Evolutionary conservation across 306 rosid genomes (phyloP), one percentile per base, ranked within the genome.

Genomic region (Castanospermum australe): DNA sequence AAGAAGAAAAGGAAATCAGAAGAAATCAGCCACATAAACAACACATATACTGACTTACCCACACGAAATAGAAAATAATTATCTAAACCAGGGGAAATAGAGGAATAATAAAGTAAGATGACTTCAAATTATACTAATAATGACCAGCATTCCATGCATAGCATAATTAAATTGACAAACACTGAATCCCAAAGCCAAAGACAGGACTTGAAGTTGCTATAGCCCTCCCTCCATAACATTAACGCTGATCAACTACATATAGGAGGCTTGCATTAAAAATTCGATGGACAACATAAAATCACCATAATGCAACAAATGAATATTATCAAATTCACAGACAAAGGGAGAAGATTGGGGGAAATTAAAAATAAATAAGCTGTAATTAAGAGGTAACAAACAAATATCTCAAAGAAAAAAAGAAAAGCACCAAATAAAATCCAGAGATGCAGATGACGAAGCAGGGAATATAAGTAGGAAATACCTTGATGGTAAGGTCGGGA

Each of bases 401-500:
- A 2, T 22, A 39, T 45, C 83, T 64, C 15, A 32, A 48, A 60
- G n/a, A 12, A 9, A 52, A 22, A 30, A 25, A 5, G 3, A 12
- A 6, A 2, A 42, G 5, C 12, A 48, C 64, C 0, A 33, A 38
- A 39, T 25, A 39, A 61, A 62, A 36, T 45, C 18, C 18, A 55
- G 2, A 5, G 50, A 51, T 3, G 22, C 35, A 57, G 17, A 24
- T 12, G 39, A 83, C 17, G 33, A 45, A 33, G 17, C 22, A 50
- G 14, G 5, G 45, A 2, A 20, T 52, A 38, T 5, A 32, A 18
- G 15, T 13, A 0, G 33, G 6, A 32, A 25, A 21, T 74, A 93
- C 99, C 81, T 93, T 93, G 86, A 93, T 86, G 78, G 99, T 93
- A 85, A 95, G 97, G 81, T 95, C 98, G 21, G 97, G 93, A 71